A percentile compares a stretch with the other conserved stretches of the same genome.
These are phyloP conservation scores for Nemania sp. DNA, from an alignment of 2,329 filamentous ascomycete species.

Conservation along the genomic window DNA sequence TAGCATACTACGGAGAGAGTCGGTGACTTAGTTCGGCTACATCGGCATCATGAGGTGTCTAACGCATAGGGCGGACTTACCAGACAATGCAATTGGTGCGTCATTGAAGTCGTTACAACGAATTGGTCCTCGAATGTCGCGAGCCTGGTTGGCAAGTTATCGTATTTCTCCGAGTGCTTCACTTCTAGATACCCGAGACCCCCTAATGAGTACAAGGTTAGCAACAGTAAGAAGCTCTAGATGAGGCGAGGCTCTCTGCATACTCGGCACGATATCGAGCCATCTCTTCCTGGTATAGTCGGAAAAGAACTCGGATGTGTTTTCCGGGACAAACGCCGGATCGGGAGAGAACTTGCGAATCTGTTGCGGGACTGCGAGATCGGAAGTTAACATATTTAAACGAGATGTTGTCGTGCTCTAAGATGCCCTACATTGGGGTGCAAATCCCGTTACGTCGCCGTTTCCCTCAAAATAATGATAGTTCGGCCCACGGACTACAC, in stretches of 20 bases:
- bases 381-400: conserved; percentile 2
- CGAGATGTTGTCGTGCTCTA: not conserved
- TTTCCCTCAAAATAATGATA: conserved; percentile 49
- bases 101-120: conserved; percentile 58
- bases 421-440: conserved; percentile 51
- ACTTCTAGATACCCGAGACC: conserved; percentile 57
- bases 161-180: conserved; percentile 51
- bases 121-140: conserved; percentile 49
- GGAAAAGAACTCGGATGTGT: conserved; percentile 56
- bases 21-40: not conserved
- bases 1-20: conserved; percentile 48
- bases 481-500: conserved; percentile 37
- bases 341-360: conserved; percentile 55
- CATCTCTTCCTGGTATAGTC: conserved; percentile 52
- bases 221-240: not conserved
- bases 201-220: conserved; percentile 39
- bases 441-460: conserved; percentile 57
- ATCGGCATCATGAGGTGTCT: not conserved
- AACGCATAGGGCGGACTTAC: conserved; percentile 40
- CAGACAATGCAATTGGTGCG: conserved; percentile 60
- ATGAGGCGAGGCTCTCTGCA: conserved; percentile 27
- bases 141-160: conserved; percentile 55
- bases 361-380: conserved; percentile 54
- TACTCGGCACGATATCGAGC: conserved; percentile 56
- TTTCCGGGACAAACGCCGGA: conserved; percentile 54